Percentiles rank a stretch among this genome's conserved stretches.
Evolutionary conservation across 768 basidiomycete species (phyloP).

Genomic region (Russula vinacea): DNA sequence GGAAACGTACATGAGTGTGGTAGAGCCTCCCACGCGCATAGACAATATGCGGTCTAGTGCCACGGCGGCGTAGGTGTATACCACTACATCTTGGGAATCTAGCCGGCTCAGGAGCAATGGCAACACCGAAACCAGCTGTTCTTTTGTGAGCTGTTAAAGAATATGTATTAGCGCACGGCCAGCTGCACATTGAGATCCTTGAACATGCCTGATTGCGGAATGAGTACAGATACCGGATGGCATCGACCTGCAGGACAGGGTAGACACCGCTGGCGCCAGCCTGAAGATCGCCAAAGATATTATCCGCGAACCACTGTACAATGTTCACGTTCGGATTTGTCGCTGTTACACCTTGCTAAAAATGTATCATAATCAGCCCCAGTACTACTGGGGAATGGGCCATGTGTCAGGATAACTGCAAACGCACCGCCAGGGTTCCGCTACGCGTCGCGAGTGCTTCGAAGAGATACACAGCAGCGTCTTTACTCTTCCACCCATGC

Average conservation of each 20-base stretch:
- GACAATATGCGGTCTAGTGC: conserved; percentile 94
- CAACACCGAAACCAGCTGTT: conserved; percentile 86
- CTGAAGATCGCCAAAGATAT: conserved; percentile 84
- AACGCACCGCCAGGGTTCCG: conserved; percentile 71
- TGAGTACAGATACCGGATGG: conserved; percentile 90
- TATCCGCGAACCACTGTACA: conserved; percentile 91
- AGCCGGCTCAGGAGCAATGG: conserved; percentile 84
- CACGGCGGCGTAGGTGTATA: conserved; percentile 94
- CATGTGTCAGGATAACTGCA: background rate
- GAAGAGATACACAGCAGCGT: conserved; percentile 88
- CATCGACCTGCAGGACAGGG: conserved; percentile 92
- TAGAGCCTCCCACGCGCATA: conserved; percentile 69
- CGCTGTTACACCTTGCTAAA: conserved; percentile 86
- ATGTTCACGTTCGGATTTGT: conserved; percentile 91
- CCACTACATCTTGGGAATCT: conserved; percentile 80
- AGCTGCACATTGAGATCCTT: too few relatives aligned
- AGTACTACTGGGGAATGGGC: background rate
- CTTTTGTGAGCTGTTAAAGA: conserved; percentile 72
- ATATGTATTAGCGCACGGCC: background rate
- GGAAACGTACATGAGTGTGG: conserved; percentile 60
- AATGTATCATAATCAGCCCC: conserved; percentile 1
- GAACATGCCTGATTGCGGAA: conserved; percentile 86
- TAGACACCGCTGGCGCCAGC: conserved; percentile 66
- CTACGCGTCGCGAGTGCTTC: conserved; percentile 92
- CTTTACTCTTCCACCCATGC: conserved; percentile 85